Conservation (phyloP, 164 flowering plant genomes). For the Houttuynia cordata region DNA sequence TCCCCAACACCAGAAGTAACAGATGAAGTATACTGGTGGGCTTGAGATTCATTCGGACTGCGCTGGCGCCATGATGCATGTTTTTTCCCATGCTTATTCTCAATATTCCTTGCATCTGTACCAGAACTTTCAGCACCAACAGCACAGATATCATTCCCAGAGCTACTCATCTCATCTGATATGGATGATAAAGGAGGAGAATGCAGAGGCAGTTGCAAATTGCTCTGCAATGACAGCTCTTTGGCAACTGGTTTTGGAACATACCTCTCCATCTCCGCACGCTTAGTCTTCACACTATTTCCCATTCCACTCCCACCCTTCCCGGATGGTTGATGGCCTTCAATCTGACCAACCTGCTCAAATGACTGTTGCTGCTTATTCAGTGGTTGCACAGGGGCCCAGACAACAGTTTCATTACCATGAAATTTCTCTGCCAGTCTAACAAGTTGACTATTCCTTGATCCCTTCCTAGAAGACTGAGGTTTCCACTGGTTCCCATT, state of each 20-base stretch:
- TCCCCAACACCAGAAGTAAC: constrained; percentile 12
- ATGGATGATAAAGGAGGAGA: constrained; percentile 19
- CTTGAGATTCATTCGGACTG: constrained; percentile 23
- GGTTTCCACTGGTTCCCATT: constrained; percentile 42
- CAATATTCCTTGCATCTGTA: too few species aligned
- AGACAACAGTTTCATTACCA: constrained; percentile 42
- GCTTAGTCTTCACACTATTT: constrained; percentile 53
- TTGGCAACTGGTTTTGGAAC: constrained; percentile 90
- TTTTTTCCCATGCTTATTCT: constrained; percentile 39
- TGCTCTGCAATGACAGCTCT: constrained; percentile 72
- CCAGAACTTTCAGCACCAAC: constrained; percentile 20
- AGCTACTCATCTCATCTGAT: constrained; percentile 18
- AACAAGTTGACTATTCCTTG: constrained; percentile 37
- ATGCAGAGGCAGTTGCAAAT: constrained; percentile 15
- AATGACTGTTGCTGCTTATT: constrained; percentile 30
- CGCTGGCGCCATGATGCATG: constrained; percentile 72
- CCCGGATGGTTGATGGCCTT: constrained; percentile 15
- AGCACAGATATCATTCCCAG: constrained; percentile 13
- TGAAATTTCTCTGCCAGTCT: constrained; percentile 38
- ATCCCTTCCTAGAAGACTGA: constrained; percentile 45
- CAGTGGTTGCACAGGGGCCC: constrained; percentile 85
- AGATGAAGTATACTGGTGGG: constrained; percentile 13
- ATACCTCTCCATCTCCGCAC: constrained; percentile 96
- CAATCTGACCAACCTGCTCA: constrained; percentile 29
- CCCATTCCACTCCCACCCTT: constrained; percentile 33